These are phyloP conservation scores for Ettlia oleoabundans DNA, from an alignment of 139 green algal genomes.

Conservation along the genomic window DNA sequence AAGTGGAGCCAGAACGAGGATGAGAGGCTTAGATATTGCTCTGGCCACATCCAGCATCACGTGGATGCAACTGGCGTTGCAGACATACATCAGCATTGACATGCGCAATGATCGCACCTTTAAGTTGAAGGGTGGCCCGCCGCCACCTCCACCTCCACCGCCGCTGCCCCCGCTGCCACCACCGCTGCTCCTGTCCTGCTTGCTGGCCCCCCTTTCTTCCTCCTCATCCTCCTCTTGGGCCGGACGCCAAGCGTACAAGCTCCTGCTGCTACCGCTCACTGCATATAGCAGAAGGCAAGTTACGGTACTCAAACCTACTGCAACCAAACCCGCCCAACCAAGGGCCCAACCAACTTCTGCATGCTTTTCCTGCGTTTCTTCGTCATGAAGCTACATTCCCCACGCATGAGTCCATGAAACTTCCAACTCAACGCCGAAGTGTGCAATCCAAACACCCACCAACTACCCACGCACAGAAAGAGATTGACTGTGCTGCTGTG, in stretches of 20 bases:
- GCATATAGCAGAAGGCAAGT: not conserved
- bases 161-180: conserved; percentile 7
- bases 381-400: no score
- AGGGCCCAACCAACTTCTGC: no score
- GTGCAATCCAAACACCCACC: not conserved
- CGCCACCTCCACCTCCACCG: conserved; percentile 1
- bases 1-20: no score
- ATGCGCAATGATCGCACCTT: not conserved
- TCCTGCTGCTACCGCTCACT: conserved; percentile 50
- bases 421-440: no score
- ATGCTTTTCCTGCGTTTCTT: no score
- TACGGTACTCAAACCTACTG: not conserved
- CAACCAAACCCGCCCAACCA: no score
- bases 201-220: not conserved
- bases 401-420: no score
- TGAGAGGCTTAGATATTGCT: no score
- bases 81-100: not conserved
- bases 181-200: not conserved
- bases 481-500: conserved; percentile 39
- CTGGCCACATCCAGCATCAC: not conserved
- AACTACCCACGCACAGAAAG: conserved; percentile 44
- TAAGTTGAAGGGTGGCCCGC: not conserved
- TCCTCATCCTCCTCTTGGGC: conserved; percentile 11
- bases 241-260: conserved; percentile 56
- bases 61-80: not conserved